Base-by-base conservation (phyloP, 805 yeast species). In the Wickerhamomyces tratensis region DNA sequence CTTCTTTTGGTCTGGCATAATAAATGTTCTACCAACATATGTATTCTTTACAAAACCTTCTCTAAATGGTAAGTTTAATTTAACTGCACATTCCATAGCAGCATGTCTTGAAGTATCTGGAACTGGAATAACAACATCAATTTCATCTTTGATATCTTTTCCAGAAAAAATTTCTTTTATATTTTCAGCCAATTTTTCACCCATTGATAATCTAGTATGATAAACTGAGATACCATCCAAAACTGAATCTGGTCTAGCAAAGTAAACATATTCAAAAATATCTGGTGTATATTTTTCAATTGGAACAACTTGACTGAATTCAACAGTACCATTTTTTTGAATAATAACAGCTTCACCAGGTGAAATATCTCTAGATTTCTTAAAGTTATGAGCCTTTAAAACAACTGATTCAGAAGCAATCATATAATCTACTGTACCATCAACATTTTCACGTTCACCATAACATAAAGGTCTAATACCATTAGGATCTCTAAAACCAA, bases 51-150 rank as follows among this genome's bases (percentile, higher is more conserved):
- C 94, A 59, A 93, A 93, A 26, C 97, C 98, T 67, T 93, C 98
- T 58, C 98, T 77, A 66, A 87, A 93, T 15, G 95, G 94, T 15
- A 87, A 59, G 39, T 78, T 75, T 48, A 93, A 71, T 39, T 79
- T 70, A 34, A 84, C 89, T 1, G 98, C 91, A 64, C 95, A 83
- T 59, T 93, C 93, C 46, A 89, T 65, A 1, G 98, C 98, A 25
- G 96, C 82, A 37, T 94, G 89, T 64, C 98, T 77, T n/a, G 98
- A 82, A 7, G 98, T 93, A 62, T 93, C 98, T 10, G 98, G 98
- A 12, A 93, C 98, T 2, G 98, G 97, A 45, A 93, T 86, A 35
- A 93, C 95, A 39, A 91, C 98, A 56, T 93, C 98, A 43, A 93
- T 82, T 46, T 76, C 76, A 41, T 72, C 64, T 36, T 67, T 62